Base-by-base conservation (phyloP, 2,329 filamentous ascomycete genomes). In the Aspergillus fructus region DNA sequence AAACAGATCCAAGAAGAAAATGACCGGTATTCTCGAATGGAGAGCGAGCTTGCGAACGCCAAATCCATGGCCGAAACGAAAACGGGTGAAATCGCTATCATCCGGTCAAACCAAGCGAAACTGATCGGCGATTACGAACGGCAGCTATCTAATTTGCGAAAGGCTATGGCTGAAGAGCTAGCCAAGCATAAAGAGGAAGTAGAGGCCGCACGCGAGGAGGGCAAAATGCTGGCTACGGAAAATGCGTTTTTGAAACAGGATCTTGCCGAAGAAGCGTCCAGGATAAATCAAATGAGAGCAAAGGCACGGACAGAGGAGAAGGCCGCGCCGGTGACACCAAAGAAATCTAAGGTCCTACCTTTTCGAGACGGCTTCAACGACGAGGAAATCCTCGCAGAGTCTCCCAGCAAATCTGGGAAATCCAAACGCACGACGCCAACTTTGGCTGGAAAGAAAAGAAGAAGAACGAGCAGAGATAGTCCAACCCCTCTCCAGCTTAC, bases 341-440 rank as follows among this genome's bases (percentile, higher is more conserved):
- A 72, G 58, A 83, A 79, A 62, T 70, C 74, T n/a, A 78, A 74
- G 59, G 69, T 70, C 6, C 70, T 79, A 1, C 77, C 79, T 2
- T 78, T 83, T 37, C 79, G 84, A 15, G 85, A 88, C 73, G 85
- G 85, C 17, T 88, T 88, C 65, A 83, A 87, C 55, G 83, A 88
- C 61, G 80, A 82, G 55, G 83, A 88, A 65, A 78, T 87, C 8
- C 71, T 81, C 55, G 75, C 81, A 60, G 69, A 78, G 1, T 86
- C 84, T 3, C 84, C 84, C 4, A 83, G 79, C 52, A 85, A 81
- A 62, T 76, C 78, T 8, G 70, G 70, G 7, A 78, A 75, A 61
- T 75, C 77, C 5, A 84, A 81, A 66, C 75, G 80, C 43, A 71
- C 72, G 11, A 87, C 84, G 1, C 84, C 85, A 2, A 82, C 79